Base-by-base conservation (phyloP, 306 rosid genomes). In the Erythrophleum fordii region DNA sequence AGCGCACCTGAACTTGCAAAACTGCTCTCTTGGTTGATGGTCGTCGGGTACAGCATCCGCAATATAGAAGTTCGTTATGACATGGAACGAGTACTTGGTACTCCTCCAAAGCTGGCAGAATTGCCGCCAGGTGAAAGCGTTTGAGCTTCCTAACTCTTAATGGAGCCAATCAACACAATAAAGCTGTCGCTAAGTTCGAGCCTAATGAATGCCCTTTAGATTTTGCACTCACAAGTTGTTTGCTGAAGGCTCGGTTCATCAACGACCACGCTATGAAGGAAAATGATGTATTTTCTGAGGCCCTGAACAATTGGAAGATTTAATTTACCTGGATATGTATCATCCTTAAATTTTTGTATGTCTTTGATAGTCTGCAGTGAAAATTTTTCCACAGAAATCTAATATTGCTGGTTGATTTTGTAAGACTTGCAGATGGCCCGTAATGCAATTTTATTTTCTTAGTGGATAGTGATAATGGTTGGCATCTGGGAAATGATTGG, bases 51-150 rank as follows among this genome's bases (percentile, higher is more conserved):
- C 86, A 87, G 99, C 89, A 80, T 95, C 66, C 97, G 99, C 76
- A 91, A 93, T 83, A 93, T 95, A 29, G 99, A 95, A 87, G 97
- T 95, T 87, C 98, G 98, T 23, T 89, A 83, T 69, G 98, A 95
- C 79, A 93, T 95, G 99, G 99, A 95, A 85, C 81, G 99, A 82
- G 94, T 95, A 82, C 98, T 95, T 37, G 98, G 94, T 66, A 83
- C 87, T 77, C 83, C 97, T 61, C 88, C 96, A 17, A 95, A 93
- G 90, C 78, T 91, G 16, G 97, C 94, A 72, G 99, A 95, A 82
- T 78, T 95, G 75, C 99, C 98, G 44, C 97, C 99, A 0, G 99
- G 96, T 68, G 99, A 95, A 83, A 93, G 74, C 75, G 74, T 89
- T 73, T 93, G 78, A 77, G 77, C 37, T 75, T 39, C 11, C n/a